Evolutionary conservation across 73 alveolate genomes (phyloP), one percentile per base, ranked within the genome.

Genomic region (Blepharisma stoltei): DNA sequence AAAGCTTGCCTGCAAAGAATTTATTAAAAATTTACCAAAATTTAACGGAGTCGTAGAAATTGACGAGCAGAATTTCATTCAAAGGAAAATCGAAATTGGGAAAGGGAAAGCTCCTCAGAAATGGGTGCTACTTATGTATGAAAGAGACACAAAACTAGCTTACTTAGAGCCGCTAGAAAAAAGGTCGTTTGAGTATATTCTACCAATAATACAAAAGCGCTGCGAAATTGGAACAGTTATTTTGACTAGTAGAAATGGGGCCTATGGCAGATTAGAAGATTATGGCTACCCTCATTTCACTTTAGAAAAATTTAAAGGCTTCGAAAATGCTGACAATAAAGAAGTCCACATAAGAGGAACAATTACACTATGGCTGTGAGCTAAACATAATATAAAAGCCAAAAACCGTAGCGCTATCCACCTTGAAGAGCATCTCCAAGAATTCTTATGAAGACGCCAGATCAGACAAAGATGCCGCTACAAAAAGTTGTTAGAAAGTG

Each of bases 181-280:
- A 7, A 69, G 45, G 5, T n/a, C 37, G 11, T 38, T 46, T 43
- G 21, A 23, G 45, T 11, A 7, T 14, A 44, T 69, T 1, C n/a
- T 69, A 1, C 23, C 23, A n/a, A 69, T 69, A 69, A 44, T 69
- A 1, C 79, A 69, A 43, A 44, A 69, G 45, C 11, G 67, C 11
- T 69, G 79, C 5, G 79, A 69, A 69, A 25, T 69, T 69, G 79
- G 79, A 14, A 69, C 79, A 44, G 65, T 46, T 25, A 69, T 69
- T 43, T 11, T 69, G 32, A 44, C 79, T 38, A 1, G 27, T 9
- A 44, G 27, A 9, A 0, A 9, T 11, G 79, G 45, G n/a, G 79
- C 45, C 27, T 69, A 37, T 43, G 65, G 65, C 1, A 46, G 60
- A 14, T 25, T 69, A n/a, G 79, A 69, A 69, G 60, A 69, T 43